phyloP scores from a whole-genome alignment of 2,329 filamentous ascomycete species.

The Trichoderma lentiforme region DNA sequence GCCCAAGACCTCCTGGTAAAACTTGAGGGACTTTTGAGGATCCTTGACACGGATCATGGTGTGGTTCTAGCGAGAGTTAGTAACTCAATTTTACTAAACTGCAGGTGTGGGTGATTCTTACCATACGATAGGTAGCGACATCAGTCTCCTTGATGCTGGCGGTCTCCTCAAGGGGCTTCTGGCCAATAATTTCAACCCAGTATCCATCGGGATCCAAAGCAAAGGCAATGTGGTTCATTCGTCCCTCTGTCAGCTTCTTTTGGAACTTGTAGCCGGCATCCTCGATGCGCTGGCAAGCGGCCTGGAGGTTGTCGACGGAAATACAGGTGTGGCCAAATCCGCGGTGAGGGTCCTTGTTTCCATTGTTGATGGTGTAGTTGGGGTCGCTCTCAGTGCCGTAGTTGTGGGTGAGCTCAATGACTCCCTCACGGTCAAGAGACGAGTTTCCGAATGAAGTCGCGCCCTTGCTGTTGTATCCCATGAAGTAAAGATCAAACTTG shows the following conservation, averaged over 20 bases:
- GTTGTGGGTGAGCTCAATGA: conserved; percentile 81
- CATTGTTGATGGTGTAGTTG: conserved; percentile 77
- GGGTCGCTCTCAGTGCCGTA: conserved; percentile 87
- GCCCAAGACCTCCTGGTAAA: conserved; percentile 82
- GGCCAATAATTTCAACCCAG: conserved; percentile 80
- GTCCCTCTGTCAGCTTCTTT: conserved; percentile 87
- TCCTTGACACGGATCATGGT: conserved; percentile 95
- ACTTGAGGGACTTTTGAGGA: conserved; percentile 67
- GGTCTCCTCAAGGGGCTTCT: conserved; percentile 68
- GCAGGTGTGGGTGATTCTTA: conserved; percentile 25
- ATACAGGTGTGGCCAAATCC: conserved; percentile 87
- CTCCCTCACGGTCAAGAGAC: conserved; percentile 76
- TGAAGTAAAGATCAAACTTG: conserved; percentile 95
- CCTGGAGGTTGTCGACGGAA: conserved; percentile 78
- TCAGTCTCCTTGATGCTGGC: conserved; percentile 72
- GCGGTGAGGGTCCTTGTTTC: conserved; percentile 83
- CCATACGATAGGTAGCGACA: conserved; percentile 69
- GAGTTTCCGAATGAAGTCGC: conserved; percentile 71
- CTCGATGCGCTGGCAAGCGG: conserved; percentile 83
- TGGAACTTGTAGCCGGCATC: conserved; percentile 91
- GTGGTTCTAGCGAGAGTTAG: conserved; percentile 58
- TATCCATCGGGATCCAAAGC: conserved; percentile 84
- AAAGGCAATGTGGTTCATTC: conserved; percentile 87
- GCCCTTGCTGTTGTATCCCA: conserved; percentile 77
- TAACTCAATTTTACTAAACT: neutral